These are phyloP conservation scores for Scutellaria galericulata DNA, from an alignment of 257 asterid genomes.

Conservation along the genomic window DNA sequence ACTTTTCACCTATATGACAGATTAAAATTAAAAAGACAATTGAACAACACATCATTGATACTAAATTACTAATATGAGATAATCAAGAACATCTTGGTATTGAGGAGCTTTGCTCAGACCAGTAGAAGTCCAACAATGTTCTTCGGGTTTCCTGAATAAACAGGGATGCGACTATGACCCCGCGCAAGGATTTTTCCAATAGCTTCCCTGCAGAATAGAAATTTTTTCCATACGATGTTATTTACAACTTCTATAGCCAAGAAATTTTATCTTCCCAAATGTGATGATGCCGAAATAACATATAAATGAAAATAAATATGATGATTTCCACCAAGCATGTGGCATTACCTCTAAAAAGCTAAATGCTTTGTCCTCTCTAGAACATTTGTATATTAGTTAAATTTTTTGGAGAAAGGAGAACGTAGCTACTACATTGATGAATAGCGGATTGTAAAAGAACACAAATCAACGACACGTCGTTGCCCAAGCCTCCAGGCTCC, in stretches of 20 bases:
- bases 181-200: constrained; percentile 94
- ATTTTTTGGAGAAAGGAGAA: too few relatives aligned
- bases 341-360: background rate
- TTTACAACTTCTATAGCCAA: background rate
- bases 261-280: background rate
- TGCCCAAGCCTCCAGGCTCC: too few relatives aligned
- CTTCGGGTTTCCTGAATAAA: constrained; percentile 76
- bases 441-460: too few relatives aligned
- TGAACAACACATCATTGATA: constrained; percentile 23
- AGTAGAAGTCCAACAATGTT: constrained; percentile 93
- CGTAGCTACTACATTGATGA: too few relatives aligned
- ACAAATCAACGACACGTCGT: too few relatives aligned
- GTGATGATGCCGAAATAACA: background rate
- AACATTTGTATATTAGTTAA: background rate
- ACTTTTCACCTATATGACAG: constrained; percentile 71
- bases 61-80: background rate
- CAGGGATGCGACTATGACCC: constrained; percentile 99
- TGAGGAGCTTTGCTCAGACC: constrained; percentile 54
- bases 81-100: background rate
- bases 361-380: background rate
- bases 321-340: background rate
- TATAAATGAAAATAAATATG: background rate
- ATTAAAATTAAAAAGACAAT: background rate
- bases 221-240: constrained; percentile 9
- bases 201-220: constrained; percentile 78